Base-by-base conservation (phyloP, 2,329 filamentous ascomycete genomes). In the Alternaria arborescens region DNA sequence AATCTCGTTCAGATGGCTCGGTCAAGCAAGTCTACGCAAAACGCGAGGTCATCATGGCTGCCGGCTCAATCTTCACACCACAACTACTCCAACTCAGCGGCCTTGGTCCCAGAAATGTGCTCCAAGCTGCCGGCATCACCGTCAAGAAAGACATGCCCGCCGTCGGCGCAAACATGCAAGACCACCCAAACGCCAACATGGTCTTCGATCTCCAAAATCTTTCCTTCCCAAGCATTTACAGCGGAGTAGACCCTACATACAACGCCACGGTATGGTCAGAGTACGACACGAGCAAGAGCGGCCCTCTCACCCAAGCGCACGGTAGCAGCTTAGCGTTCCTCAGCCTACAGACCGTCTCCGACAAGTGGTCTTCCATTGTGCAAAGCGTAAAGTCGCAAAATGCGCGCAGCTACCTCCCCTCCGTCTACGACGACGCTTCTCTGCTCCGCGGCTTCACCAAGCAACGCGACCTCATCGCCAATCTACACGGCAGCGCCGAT, bases 21-120 rank as follows among this genome's bases (percentile, higher is more conserved):
- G 48, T 67, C 8, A 67, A 65, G 8, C 48, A 62, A 38, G 71
- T 71, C 12, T 70, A 63, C n/a, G 72, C 73, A 1, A 64, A 51
- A 14, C 63, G 59, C 16, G 88, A 90, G 64, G 82, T 89, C 8
- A 83, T 91, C 38, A 73, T 91, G 3, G 87, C 86, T 0, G 88
- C 88, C 0, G 84, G 81, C 28, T 78, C 68, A 86, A 41, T 83
- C 84, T 69, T 87, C 85, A 10, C 88, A 83, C 5, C 86, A 85
- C 73, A 78, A 87, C 16, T 82, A 86, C n/a, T 77, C 1, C 70
- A 72, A 43, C 64, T 73, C 8, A 73, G 70, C 36, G 75, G 75
- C 1, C 62, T 78, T 8, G 75, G 76, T 0, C 73, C 73, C 1
- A 67, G 64, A 34, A 18, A 54, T 5, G 65, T 73, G 0, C 64